Conservation (phyloP, 225 moss, liverwort and hornwort genomes). For the Bryoerythrophyllum caledonicum region DNA sequence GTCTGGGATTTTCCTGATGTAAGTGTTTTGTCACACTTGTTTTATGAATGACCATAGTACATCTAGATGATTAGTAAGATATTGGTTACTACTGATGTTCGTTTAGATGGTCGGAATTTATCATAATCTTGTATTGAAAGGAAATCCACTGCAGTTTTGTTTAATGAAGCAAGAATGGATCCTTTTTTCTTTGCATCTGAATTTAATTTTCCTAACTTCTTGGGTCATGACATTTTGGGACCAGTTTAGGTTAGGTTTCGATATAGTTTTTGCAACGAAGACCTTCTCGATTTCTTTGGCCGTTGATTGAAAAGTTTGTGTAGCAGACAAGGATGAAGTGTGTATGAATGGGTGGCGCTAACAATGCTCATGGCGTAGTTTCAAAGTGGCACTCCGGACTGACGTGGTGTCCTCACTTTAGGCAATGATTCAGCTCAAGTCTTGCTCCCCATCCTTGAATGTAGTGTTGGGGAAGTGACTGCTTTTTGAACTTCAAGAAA, state of each 20-base stretch:
- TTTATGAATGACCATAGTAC: too few species aligned
- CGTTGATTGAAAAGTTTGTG: conserved; percentile 28
- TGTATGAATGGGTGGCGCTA: conserved; percentile 56
- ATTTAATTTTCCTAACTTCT: too few species aligned
- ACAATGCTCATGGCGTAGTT: conserved; percentile 31
- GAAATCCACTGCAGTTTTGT: too few species aligned
- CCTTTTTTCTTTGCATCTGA: too few species aligned
- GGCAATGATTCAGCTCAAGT: conserved; percentile 49
- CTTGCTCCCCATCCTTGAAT: neutral
- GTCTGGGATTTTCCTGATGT: too few species aligned
- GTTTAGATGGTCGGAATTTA: too few species aligned
- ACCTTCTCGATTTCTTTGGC: neutral
- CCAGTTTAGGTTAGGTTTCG: neutral
- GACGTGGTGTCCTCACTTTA: conserved; percentile 42
- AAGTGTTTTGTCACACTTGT: too few species aligned
- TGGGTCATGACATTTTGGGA: neutral
- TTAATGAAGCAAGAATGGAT: too few species aligned
- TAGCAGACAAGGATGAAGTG: conserved; percentile 57
- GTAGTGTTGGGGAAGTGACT: neutral
- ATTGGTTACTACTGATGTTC: too few species aligned
- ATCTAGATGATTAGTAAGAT: too few species aligned
- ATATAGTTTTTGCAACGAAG: neutral
- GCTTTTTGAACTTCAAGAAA: neutral
- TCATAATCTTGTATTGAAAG: too few species aligned
- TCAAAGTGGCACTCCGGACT: conserved; percentile 29